A percentile compares a stretch with the other conserved stretches of the same genome.
These are phyloP conservation scores for Hypoxylon sp. DNA, from an alignment of 2,329 filamentous ascomycete species.

Conservation along the genomic window DNA sequence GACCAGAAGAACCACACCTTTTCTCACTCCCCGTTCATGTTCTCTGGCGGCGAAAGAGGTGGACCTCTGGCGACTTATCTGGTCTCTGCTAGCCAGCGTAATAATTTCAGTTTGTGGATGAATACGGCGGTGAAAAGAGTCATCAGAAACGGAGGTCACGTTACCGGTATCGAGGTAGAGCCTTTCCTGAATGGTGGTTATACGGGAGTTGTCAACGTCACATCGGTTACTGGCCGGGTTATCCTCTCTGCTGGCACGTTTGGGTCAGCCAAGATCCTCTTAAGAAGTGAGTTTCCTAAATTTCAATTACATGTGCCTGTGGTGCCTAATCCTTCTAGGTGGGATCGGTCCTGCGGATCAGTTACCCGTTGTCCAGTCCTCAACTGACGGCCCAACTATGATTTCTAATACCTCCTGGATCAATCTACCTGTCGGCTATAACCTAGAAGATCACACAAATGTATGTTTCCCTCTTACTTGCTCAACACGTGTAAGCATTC, in stretches of 20 bases:
- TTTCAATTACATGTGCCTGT: not conserved
- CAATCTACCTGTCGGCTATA: conserved; percentile 70
- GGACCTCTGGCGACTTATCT: conserved; percentile 81
- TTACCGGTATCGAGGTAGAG: conserved; percentile 79
- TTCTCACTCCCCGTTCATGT: conserved; percentile 77
- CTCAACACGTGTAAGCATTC: not conserved
- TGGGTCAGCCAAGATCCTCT: conserved; percentile 77
- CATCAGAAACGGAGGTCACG: conserved; percentile 72
- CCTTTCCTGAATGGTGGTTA: conserved; percentile 67
- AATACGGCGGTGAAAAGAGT: conserved; percentile 77
- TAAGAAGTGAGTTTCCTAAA: conserved; percentile 66
- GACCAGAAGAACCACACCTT: conserved; percentile 76
- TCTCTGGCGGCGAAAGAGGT: conserved; percentile 74
- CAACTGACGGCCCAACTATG: conserved; percentile 66
- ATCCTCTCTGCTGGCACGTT: conserved; percentile 78
- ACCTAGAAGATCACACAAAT: conserved; percentile 70
- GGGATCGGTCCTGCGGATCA: conserved; percentile 76
- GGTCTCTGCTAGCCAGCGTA: conserved; percentile 69
- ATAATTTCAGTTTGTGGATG: conserved; percentile 77
- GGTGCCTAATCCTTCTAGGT: conserved; percentile 46
- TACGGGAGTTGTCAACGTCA: conserved; percentile 72
- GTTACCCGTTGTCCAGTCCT: conserved; percentile 65
- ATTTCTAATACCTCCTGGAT: conserved; percentile 68
- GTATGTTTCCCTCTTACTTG: conserved; percentile 44
- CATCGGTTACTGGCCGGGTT: conserved; percentile 72